Percentiles rank a stretch among this genome's conserved stretches.
These are phyloP conservation scores for Parasarocladium wereldwijsianum DNA, from an alignment of 2,329 filamentous ascomycete genomes.

Conservation along the genomic window DNA sequence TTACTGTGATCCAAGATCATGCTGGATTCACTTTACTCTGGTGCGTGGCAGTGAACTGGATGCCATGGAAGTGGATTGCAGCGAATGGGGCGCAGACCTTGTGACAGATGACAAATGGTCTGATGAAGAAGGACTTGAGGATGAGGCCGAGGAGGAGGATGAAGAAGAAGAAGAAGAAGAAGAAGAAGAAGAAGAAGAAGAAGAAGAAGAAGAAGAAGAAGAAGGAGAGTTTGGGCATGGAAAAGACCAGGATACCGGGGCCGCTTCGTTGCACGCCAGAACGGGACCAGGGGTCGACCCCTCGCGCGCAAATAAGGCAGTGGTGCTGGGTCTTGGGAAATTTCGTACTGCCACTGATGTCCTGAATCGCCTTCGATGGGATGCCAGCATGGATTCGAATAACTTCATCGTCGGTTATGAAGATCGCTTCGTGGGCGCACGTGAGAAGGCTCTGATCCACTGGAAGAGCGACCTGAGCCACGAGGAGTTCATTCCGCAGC, in stretches of 20 bases:
- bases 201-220: constrained; percentile 5
- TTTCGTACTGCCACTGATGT: constrained; percentile 43
- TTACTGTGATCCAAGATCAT: constrained; percentile 32
- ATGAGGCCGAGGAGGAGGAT: constrained; percentile 25
- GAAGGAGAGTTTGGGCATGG: too few relatives aligned
- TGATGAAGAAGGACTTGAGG: too few relatives aligned
- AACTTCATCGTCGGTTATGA: constrained; percentile 47
- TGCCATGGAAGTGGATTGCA: constrained; percentile 27
- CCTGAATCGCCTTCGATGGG: constrained; percentile 45
- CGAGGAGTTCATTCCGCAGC: constrained; percentile 53
- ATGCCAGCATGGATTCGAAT: constrained; percentile 32
- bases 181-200: constrained; percentile 10
- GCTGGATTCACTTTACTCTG: constrained; percentile 31
- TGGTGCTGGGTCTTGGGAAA: constrained; percentile 23
- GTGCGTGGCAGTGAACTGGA: constrained; percentile 23
- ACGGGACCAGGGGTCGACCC: constrained; percentile 4
- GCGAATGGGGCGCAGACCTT: constrained; percentile 29
- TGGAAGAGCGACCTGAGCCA: constrained; percentile 50
- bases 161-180: constrained; percentile 18
- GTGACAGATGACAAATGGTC: constrained; percentile 21
- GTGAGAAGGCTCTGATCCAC: constrained; percentile 35
- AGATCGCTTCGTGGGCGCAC: constrained; percentile 40
- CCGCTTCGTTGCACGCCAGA: constrained; percentile 5
- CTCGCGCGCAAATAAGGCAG: constrained; percentile 8
- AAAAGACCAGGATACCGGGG: not conserved